Conservation (phyloP, 306 rosid genomes). For the Vachellia pachyceras region DNA sequence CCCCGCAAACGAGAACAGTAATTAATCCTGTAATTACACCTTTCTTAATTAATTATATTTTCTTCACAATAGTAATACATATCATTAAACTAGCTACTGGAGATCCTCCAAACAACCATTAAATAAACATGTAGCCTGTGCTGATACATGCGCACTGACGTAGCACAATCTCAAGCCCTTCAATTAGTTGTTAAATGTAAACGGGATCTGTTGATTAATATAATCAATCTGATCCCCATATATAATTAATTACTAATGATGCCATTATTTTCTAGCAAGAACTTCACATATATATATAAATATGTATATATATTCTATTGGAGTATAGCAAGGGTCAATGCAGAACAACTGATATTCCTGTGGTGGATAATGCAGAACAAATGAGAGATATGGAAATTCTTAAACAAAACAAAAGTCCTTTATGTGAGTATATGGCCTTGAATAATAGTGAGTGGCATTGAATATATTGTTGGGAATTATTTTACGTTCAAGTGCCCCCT, state of each 20-base stretch:
- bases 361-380: background rate
- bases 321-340: constrained; percentile 9
- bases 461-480: background rate
- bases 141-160: constrained; percentile 41
- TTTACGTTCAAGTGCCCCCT: constrained; percentile 16
- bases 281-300: no score
- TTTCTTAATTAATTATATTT: no score
- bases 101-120: constrained; percentile 7
- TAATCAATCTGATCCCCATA: no score
- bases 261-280: no score
- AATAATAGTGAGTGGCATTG: background rate
- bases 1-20: constrained; percentile 47
- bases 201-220: no score
- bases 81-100: no score
- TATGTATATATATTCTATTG: no score
- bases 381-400: constrained; percentile 28
- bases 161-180: constrained; percentile 11
- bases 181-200: no score
- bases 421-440: background rate
- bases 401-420: constrained; percentile 41
- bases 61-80: no score
- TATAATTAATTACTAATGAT: no score
- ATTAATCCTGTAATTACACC: constrained; percentile 9
- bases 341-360: background rate
- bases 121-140: constrained; percentile 39